Conservation (phyloP, 1,139 yeast species). For the Pichia norvegensis region DNA sequence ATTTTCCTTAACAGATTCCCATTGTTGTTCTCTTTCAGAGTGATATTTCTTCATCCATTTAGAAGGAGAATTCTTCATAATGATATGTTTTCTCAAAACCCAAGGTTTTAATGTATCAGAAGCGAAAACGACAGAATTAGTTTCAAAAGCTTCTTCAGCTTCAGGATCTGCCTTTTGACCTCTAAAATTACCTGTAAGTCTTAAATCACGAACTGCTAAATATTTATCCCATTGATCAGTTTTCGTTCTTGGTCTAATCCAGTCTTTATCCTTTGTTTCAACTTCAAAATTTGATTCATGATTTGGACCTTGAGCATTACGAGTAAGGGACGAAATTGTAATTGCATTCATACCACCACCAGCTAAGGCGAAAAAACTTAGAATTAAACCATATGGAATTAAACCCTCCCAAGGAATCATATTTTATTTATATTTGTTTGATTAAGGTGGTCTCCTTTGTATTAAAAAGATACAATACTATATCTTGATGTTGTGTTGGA, state of each 20-base stretch:
- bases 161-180: constrained; percentile 61
- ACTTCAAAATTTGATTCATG: constrained; percentile 23
- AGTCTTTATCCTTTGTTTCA: constrained; percentile 24
- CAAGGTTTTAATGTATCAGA: constrained; percentile 28
- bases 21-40: constrained; percentile 42
- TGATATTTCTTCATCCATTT: constrained; percentile 29
- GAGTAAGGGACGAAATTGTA: constrained; percentile 24
- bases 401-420: constrained; percentile 72
- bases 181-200: constrained; percentile 66
- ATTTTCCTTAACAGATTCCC: constrained; percentile 52
- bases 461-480: not conserved
- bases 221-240: constrained; percentile 51
- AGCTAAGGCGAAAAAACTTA: constrained; percentile 44
- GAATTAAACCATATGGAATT: constrained; percentile 58
- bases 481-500: not conserved
- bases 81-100: constrained; percentile 30
- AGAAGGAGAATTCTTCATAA: constrained; percentile 31
- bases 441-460: constrained; percentile 1
- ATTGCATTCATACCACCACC: constrained; percentile 40
- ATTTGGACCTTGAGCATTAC: constrained; percentile 28
- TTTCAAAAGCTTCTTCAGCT: constrained; percentile 68
- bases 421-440: constrained; percentile 2
- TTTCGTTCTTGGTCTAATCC: constrained; percentile 41
- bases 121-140: constrained; percentile 36
- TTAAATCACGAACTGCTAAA: constrained; percentile 55